Evolutionary conservation across 768 basidiomycete genomes (phyloP).

Genomic region (Goffeauzyma gilvescens): DNA sequence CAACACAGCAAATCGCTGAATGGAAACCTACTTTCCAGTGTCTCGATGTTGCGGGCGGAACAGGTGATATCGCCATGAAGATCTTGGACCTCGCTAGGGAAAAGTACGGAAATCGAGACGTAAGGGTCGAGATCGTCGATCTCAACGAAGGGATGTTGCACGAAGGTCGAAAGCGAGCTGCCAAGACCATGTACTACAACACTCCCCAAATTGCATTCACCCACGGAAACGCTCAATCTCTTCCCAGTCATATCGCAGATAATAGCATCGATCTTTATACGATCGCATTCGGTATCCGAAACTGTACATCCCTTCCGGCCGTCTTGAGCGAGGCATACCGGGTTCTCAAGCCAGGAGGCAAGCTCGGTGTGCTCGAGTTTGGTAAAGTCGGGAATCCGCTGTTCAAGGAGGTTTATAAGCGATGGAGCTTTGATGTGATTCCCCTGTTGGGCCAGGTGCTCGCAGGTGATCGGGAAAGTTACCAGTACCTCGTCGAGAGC

Average conservation of each 20-base stretch:
- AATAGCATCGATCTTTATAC: constrained; percentile 90
- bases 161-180: constrained; percentile 74
- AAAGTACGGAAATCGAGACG: constrained; percentile 73
- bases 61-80: constrained; percentile 82
- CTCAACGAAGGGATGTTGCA: constrained; percentile 90
- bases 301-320: constrained; percentile 78
- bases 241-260: constrained; percentile 51
- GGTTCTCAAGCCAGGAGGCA: constrained; percentile 88
- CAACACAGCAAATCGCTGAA: constrained; percentile 29
- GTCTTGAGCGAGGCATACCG: constrained; percentile 78
- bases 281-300: constrained; percentile 94
- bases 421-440: constrained; percentile 89
- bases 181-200: constrained; percentile 94
- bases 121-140: constrained; percentile 72
- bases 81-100: constrained; percentile 80
- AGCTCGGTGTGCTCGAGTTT: constrained; percentile 89
- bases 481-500: constrained; percentile 94
- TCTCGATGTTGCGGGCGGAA: constrained; percentile 93
- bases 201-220: constrained; percentile 84
- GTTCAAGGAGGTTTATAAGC: constrained; percentile 69
- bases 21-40: constrained; percentile 52
- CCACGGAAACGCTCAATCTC: constrained; percentile 75
- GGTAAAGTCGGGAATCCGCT: constrained; percentile 78
- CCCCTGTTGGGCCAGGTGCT: constrained; percentile 88
- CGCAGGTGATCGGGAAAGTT: constrained; percentile 83